A percentile compares a stretch with the other conserved stretches of the same genome.
These are phyloP conservation scores for Hemisphaericaspora xylanilytica DNA, from an alignment of 1,139 yeast genomes.

Conservation along the genomic window DNA sequence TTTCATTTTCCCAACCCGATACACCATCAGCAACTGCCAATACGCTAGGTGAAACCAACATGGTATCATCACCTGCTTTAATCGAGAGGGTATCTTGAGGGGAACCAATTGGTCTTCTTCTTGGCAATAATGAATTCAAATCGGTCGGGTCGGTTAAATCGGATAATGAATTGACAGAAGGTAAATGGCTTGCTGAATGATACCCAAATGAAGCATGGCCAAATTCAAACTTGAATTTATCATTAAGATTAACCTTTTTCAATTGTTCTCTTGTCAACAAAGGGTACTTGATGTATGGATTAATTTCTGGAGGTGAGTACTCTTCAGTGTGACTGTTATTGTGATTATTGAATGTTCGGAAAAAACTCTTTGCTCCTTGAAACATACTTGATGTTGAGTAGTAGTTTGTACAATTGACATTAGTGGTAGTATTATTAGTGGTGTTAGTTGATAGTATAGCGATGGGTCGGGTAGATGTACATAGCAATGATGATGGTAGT, in stretches of 20 bases:
- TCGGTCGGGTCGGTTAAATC: constrained; percentile 53
- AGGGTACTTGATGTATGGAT: constrained; percentile 45
- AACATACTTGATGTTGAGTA: constrained; percentile 17
- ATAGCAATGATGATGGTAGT: neutral
- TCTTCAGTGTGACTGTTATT: constrained; percentile 11
- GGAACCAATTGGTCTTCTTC: constrained; percentile 53
- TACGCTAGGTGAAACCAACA: constrained; percentile 54
- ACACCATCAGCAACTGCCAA: constrained; percentile 63
- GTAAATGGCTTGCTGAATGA: constrained; percentile 40
- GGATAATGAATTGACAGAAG: constrained; percentile 48
- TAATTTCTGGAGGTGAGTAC: constrained; percentile 19
- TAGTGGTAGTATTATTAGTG: neutral
- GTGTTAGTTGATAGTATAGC: too few relatives aligned
- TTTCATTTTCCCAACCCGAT: constrained; percentile 55
- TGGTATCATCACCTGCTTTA: constrained; percentile 63
- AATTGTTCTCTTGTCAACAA: constrained; percentile 42
- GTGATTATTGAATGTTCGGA: constrained; percentile 20
- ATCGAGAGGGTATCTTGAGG: constrained; percentile 53
- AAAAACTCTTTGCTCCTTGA: constrained; percentile 29
- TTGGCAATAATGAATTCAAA: constrained; percentile 46
- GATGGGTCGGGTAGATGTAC: neutral
- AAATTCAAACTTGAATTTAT: constrained; percentile 45
- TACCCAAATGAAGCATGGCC: constrained; percentile 50
- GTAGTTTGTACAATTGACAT: neutral
- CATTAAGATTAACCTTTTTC: constrained; percentile 30